These are phyloP conservation scores for Xylariaceae sp. DNA, from an alignment of 2,329 filamentous ascomycete genomes.

Conservation along the genomic window DNA sequence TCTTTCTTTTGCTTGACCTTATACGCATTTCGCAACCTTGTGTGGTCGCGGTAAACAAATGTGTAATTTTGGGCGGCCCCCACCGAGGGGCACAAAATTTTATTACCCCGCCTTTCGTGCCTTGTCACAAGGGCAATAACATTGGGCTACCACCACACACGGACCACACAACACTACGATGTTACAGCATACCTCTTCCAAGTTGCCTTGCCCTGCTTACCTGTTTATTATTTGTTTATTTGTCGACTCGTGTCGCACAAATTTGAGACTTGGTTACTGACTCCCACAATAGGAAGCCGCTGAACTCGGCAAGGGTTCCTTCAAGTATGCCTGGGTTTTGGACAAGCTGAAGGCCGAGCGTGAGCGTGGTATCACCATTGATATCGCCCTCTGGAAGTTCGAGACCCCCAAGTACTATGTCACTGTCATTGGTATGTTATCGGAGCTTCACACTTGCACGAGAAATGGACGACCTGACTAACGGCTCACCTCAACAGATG, in stretches of 20 bases:
- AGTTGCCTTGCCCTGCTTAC: too few species aligned
- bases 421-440: constrained; percentile 82
- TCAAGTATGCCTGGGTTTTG: constrained; percentile 99
- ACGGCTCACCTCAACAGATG: constrained; percentile 50
- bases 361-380: constrained; percentile 99
- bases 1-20: constrained; percentile 17
- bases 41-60: neutral
- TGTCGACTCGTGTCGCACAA: neutral
- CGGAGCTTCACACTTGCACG: too few species aligned
- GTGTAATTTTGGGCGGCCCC: constrained; percentile 8
- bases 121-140: neutral
- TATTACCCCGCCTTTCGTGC: constrained; percentile 26
- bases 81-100: constrained; percentile 28
- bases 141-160: neutral
- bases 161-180: neutral
- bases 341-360: constrained; percentile 99
- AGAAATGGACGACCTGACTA: too few species aligned
- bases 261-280: constrained; percentile 5
- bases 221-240: too few species aligned
- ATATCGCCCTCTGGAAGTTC: constrained; percentile 99
- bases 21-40: neutral
- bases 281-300: constrained; percentile 72
- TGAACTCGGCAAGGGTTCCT: constrained; percentile 99
- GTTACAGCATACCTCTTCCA: neutral
- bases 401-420: constrained; percentile 97